A percentile compares a stretch with the other conserved stretches of the same genome.
Conservation (phyloP, 2,329 filamentous ascomycete species). For the Verticillium nubilum region DNA sequence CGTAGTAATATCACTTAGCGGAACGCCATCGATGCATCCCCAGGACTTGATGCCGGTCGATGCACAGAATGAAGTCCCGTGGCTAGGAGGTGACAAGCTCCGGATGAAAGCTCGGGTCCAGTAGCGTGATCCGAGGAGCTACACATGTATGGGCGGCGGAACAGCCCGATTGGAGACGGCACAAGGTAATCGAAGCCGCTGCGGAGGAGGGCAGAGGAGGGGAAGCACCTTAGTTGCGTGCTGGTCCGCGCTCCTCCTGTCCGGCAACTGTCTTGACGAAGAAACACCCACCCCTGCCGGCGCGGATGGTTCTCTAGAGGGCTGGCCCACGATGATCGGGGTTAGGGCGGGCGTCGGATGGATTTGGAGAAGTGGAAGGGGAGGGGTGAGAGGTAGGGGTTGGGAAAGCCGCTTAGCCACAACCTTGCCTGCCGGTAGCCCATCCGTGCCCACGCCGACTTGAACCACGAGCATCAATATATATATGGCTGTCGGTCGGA, state of each 20-base stretch:
- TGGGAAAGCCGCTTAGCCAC: neutral
- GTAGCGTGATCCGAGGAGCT: neutral
- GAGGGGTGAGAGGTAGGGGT: no score
- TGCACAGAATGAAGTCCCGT: neutral
- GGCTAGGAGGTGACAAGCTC: neutral
- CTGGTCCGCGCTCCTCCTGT: neutral
- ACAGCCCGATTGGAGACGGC: neutral
- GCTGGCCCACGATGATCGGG: neutral
- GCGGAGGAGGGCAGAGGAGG: neutral
- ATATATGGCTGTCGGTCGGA: neutral
- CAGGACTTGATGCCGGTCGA: neutral
- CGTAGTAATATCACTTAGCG: neutral
- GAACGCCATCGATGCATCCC: neutral
- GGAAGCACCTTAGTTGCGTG: neutral
- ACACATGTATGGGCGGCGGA: neutral
- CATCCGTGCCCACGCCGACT: neutral
- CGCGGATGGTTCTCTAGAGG: neutral
- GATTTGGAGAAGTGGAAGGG: neutral
- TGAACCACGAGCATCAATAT: neutral
- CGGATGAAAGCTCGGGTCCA: neutral
- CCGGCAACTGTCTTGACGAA: neutral
- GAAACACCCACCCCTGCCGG: neutral
- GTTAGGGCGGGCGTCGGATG: neutral
- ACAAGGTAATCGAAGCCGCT: neutral
- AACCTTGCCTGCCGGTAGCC: neutral